Percentiles rank a stretch among this genome's conserved stretches.
Evolutionary conservation across 75 land plant genomes (phyloP).

Genomic region (Pinus taeda): DNA sequence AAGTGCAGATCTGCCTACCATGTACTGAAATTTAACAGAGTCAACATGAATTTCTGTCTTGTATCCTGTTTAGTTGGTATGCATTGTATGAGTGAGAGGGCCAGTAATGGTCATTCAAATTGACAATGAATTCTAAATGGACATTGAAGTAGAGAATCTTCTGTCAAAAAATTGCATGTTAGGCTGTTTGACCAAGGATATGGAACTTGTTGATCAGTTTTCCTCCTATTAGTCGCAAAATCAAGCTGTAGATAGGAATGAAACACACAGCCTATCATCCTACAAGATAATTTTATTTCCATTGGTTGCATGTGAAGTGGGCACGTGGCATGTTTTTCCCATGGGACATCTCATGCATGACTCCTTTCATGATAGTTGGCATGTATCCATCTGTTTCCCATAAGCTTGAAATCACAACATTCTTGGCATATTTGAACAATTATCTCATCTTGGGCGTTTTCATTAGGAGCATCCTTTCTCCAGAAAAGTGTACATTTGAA

Average conservation of each 20-base stretch:
- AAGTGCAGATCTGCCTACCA: too few relatives aligned
- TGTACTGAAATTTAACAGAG: too few relatives aligned
- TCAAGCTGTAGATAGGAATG: not conserved
- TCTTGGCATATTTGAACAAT: not conserved
- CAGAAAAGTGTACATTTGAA: not conserved
- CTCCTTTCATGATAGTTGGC: not conserved
- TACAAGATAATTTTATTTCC: not conserved
- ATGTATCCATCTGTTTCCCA: too few relatives aligned
- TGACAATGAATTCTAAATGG: not conserved
- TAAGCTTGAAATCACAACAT: too few relatives aligned
- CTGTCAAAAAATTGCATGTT: not conserved
- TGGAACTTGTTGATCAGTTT: not conserved
- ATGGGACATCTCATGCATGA: not conserved
- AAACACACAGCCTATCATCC: not conserved
- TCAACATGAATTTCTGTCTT: too few relatives aligned
- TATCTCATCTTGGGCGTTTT: not conserved
- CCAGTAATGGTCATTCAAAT: too few relatives aligned
- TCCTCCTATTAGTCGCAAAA: not conserved
- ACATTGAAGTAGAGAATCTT: not conserved
- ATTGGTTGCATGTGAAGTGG: not conserved
- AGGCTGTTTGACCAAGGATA: not conserved
- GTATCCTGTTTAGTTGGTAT: too few relatives aligned
- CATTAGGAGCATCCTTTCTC: not conserved
- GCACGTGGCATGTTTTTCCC: not conserved
- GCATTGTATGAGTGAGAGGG: too few relatives aligned